Conservation (phyloP, 2,329 filamentous ascomycete species). For the Fusarium torulosum region DNA sequence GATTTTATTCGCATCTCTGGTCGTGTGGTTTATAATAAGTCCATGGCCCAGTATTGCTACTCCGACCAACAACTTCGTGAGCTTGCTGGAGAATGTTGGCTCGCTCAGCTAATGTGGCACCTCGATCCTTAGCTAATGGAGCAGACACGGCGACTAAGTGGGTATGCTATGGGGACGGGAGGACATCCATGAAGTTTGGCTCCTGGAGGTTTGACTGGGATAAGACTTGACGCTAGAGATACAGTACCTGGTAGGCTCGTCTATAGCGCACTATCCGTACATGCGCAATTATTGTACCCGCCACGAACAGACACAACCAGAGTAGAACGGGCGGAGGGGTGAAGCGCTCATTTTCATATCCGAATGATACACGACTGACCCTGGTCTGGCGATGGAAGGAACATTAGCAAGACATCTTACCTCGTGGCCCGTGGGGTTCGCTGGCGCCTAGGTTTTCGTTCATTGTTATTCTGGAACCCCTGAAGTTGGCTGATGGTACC, state of each 20-base stretch:
- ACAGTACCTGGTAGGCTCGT: slow-evolving; percentile 6
- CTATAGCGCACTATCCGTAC: slow-evolving; percentile 19
- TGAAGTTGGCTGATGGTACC: slow-evolving; percentile 33
- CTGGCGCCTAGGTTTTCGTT: slow-evolving; percentile 29
- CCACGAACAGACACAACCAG: background rate
- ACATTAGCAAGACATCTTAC: slow-evolving; percentile 4
- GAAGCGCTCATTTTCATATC: slow-evolving; percentile 21
- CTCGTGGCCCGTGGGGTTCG: slow-evolving; percentile 29
- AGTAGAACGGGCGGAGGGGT: slow-evolving; percentile 29
- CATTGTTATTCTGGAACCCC: slow-evolving; percentile 34
- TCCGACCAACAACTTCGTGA: slow-evolving; percentile 23
- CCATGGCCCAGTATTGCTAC: slow-evolving; percentile 2
- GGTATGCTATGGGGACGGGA: slow-evolving; percentile 34
- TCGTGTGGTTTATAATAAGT: background rate
- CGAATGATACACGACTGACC: slow-evolving; percentile 17
- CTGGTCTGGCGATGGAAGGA: slow-evolving; percentile 2
- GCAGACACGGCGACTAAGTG: slow-evolving; percentile 36
- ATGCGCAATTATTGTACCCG: slow-evolving; percentile 28
- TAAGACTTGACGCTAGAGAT: slow-evolving; percentile 27
- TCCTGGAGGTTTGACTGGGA: slow-evolving; percentile 25
- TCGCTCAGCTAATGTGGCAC: slow-evolving; percentile 29
- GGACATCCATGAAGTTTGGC: slow-evolving; percentile 31
- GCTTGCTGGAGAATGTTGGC: slow-evolving; percentile 21
- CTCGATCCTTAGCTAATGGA: slow-evolving; percentile 32
- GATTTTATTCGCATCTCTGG: slow-evolving; percentile 15